Evolutionary conservation across 257 asterid species (phyloP), one percentile per base, ranked within the genome.

Genomic region (Eucommia ulmoides): DNA sequence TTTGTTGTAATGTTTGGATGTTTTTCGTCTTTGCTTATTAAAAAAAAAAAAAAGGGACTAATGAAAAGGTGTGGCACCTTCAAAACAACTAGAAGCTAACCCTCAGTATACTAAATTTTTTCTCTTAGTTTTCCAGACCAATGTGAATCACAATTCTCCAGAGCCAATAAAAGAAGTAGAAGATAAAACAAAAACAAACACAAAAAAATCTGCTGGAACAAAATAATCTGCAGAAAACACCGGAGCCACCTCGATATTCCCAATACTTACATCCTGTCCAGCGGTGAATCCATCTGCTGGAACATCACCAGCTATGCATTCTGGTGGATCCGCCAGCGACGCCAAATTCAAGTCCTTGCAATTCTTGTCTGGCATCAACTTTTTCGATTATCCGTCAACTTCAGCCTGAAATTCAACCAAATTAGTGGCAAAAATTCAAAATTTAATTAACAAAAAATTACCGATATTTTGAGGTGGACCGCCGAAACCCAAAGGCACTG

Each of bases 301-400:
- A 57, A 53, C 19, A 41, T 58, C 48, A 62, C 54, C 68, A 33
- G 41, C 55, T 41, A 49, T 54, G 47, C 35, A 56, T 55, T 71
- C 82, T 69, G 73, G 61, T 57, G 78, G 85, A 65, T 79, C 88
- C 67, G 62, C 45, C n/a, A 3, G n/a, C n/a, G 15, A 19, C 14
- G 3, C 46, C 11, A 83, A 75, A 62, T 75, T 64, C 23, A 74
- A 55, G 52, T 74, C 93, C 80, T 77, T 86, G 8, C 82, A 78
- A 69, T 78, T 76, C 69, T 77, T 89, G 54, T 65, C 79, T 60
- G 74, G 53, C 23, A 58, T 66, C 79, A 63, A 53, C 29, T 63
- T 63, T 49, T 56, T 64, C 54, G 59, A 63, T 20, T 53, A 47
- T 44, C 51, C 62, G 55, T 59, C 61, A 35, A 56, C 54, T 68